Conservation (phyloP, 2,329 filamentous ascomycete species). For the Metarhizium anisopliae region DNA sequence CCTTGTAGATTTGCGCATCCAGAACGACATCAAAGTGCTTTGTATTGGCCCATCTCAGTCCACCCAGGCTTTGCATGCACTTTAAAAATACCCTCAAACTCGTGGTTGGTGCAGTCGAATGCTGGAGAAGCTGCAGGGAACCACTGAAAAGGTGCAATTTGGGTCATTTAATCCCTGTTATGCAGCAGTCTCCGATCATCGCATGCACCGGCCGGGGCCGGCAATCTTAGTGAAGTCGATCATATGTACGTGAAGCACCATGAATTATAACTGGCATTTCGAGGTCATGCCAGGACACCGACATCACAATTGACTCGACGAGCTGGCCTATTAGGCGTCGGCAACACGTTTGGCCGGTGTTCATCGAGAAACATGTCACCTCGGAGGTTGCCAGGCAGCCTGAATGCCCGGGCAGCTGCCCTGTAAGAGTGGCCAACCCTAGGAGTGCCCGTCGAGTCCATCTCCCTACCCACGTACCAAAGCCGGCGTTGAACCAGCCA, state of each 20-base stretch:
- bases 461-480: background rate
- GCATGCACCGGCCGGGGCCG: background rate
- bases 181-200: background rate
- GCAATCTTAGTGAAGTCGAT: background rate
- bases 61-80: background rate
- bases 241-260: background rate
- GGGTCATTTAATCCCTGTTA: background rate
- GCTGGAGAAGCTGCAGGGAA: background rate
- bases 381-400: too few relatives aligned
- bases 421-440: too few relatives aligned
- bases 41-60: background rate
- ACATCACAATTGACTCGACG: too few relatives aligned
- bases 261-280: too few relatives aligned
- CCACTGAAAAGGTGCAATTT: background rate
- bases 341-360: too few relatives aligned
- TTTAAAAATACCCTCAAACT: background rate
- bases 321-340: too few relatives aligned
- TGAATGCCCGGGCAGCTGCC: too few relatives aligned
- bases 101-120: background rate
- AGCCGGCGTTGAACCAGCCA: background rate
- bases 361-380: too few relatives aligned
- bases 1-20: background rate
- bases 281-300: too few relatives aligned
- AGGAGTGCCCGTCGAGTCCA: background rate
- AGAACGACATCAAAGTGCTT: background rate